Evolutionary conservation across 176 grass and related monocot species (phyloP).

Genomic region (Areca catechu): DNA sequence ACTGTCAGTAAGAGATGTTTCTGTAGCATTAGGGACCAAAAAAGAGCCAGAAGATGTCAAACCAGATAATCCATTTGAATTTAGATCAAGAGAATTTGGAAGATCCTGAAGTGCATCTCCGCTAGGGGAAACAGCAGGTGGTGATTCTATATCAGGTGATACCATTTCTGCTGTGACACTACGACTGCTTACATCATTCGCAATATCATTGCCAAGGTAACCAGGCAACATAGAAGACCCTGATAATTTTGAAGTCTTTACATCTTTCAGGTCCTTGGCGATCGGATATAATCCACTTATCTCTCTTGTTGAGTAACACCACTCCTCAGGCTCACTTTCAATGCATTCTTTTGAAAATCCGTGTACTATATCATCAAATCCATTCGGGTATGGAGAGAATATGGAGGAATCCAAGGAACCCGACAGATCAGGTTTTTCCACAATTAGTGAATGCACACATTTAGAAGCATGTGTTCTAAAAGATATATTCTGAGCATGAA

Average conservation of each 20-base stretch:
- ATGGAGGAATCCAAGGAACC: constrained; percentile 60
- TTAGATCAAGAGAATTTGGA: constrained; percentile 6
- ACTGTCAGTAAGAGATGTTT: neutral
- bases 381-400: constrained; percentile 56
- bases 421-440: constrained; percentile 46
- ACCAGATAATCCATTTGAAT: neutral
- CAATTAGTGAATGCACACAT: constrained; percentile 40
- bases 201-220: neutral
- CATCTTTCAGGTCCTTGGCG: neutral
- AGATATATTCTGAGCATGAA: constrained; percentile 15
- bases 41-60: neutral
- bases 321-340: constrained; percentile 12
- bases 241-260: neutral
- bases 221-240: neutral
- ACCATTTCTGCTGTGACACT: neutral
- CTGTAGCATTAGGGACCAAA: neutral
- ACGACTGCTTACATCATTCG: neutral
- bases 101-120: constrained; percentile 1
- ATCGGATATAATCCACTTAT: constrained; percentile 5
- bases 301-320: constrained; percentile 17
- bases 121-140: neutral
- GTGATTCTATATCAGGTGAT: neutral
- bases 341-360: constrained; percentile 35
- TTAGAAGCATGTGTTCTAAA: constrained; percentile 30
- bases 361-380: constrained; percentile 58